Conservation (phyloP, 2,329 filamentous ascomycete genomes). For the Bipolaris gigantea region DNA sequence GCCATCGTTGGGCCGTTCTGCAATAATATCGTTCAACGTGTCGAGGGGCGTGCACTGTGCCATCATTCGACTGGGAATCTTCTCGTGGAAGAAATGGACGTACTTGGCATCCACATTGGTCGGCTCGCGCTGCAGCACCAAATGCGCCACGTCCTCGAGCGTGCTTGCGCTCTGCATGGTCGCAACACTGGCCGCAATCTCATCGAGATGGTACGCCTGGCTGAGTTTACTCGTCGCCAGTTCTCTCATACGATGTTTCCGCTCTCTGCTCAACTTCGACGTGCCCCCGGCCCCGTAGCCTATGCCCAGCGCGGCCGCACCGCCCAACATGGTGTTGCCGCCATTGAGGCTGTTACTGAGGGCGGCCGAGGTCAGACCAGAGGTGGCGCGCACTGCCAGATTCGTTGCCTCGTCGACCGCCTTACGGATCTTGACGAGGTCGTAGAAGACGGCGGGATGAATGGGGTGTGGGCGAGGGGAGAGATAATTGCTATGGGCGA, state of each 20-base stretch:
- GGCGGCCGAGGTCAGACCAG: constrained; percentile 67
- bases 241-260: constrained; percentile 77
- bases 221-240: constrained; percentile 77
- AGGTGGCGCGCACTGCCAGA: constrained; percentile 75
- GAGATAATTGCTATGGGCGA: constrained; percentile 79
- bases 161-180: constrained; percentile 80
- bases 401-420: constrained; percentile 79
- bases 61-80: constrained; percentile 75
- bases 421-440: constrained; percentile 78
- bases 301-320: constrained; percentile 58
- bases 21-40: constrained; percentile 68
- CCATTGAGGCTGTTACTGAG: constrained; percentile 60
- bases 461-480: constrained; percentile 74
- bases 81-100: constrained; percentile 92
- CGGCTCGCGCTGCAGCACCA: constrained; percentile 72
- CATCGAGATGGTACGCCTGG: constrained; percentile 77
- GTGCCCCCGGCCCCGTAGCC: constrained; percentile 59
- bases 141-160: constrained; percentile 72
- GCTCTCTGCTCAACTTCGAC: constrained; percentile 71
- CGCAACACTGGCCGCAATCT: constrained; percentile 79
- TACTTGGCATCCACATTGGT: constrained; percentile 75
- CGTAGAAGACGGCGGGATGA: constrained; percentile 79
- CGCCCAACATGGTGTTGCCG: constrained; percentile 54
- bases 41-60: constrained; percentile 70
- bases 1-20: constrained; percentile 63